Base-by-base conservation (phyloP, 148 eudicot species). In the Rheum nobile region DNA sequence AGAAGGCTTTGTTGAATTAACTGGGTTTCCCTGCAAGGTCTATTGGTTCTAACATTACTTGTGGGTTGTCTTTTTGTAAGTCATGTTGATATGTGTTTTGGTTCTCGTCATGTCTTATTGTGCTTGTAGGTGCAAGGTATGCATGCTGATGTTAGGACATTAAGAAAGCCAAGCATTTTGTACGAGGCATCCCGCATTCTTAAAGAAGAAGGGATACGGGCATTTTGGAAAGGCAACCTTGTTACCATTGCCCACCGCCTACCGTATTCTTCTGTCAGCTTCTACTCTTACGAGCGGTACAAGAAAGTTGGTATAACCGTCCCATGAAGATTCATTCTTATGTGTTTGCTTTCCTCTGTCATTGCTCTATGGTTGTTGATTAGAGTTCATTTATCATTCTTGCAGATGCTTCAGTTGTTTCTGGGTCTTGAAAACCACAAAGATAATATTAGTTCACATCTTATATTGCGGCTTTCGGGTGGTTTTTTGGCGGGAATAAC, bases 211-310 rank as follows among this genome's bases (percentile, higher is more conserved):
- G 97, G 98, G 75, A 68, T 86, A 52, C 77, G 89, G 65, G 98
- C 98, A 55, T 95, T 95, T 78, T 95, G 98, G 98, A 95, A 91
- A 83, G 98, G 97, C 37, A 95, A 95, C 81, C 72, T 91, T 74
- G 98, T 95, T 79, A 95, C 98, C 0, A 87, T 95, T 71, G 90
- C 89, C 76, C 98, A 95, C 81, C 91, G 97, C 28, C 89, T 95
- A 77, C 98, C 98, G 67, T 95, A 95, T 80, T 89, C 98, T 44
- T 85, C 97, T 5, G 86, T 95, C 75, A 95, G 87, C 74, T 95
- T 95, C 78, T 91, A 95, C 79, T 86, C 96, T 14, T 95, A 87
- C 74, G 97, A 94, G 79, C 89, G 81, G 55, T 94, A 91, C 86
- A 94, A 91, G 78, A 87, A 81, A 82, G 98, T 95, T 74, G 83